phyloP scores from a whole-genome alignment of 805 yeast species.

The Cyberlindnera meyerae region DNA sequence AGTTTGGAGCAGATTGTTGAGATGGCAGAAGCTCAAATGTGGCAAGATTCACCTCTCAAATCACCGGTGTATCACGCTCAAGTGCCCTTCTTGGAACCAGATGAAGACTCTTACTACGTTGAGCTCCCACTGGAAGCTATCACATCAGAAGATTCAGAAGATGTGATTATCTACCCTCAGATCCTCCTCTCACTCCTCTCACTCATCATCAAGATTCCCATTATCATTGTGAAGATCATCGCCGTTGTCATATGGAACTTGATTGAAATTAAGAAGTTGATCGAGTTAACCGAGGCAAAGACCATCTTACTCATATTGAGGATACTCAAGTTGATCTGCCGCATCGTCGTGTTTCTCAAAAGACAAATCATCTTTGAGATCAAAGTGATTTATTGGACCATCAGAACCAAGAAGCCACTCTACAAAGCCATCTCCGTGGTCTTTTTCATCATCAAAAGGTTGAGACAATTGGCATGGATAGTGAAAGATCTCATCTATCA shows the following conservation, averaged over 20 bases:
- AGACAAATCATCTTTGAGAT: constrained; percentile 11
- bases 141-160: not conserved
- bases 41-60: no score
- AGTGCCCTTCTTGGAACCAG: constrained; percentile 11
- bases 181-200: no score
- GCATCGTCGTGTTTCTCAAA: constrained; percentile 11
- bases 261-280: constrained; percentile 16
- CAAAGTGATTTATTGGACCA: constrained; percentile 9
- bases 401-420: constrained; percentile 13
- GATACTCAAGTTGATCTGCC: constrained; percentile 13
- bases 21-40: no score
- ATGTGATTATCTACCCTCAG: constrained; percentile 8
- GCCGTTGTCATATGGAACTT: constrained; percentile 16
- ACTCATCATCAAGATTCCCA: constrained; percentile 12
- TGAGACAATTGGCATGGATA: constrained; percentile 19
- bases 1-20: not conserved
- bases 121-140: no score
- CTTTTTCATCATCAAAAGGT: constrained; percentile 14
- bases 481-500: constrained; percentile 20
- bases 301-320: constrained; percentile 9
- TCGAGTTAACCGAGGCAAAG: constrained; percentile 16
- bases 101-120: constrained; percentile 3
- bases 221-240: constrained; percentile 15
- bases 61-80: not conserved
- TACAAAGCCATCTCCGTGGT: constrained; percentile 12